Base-by-base conservation (phyloP, 2,329 filamentous ascomycete species). In the Colletotrichum simmondsii region DNA sequence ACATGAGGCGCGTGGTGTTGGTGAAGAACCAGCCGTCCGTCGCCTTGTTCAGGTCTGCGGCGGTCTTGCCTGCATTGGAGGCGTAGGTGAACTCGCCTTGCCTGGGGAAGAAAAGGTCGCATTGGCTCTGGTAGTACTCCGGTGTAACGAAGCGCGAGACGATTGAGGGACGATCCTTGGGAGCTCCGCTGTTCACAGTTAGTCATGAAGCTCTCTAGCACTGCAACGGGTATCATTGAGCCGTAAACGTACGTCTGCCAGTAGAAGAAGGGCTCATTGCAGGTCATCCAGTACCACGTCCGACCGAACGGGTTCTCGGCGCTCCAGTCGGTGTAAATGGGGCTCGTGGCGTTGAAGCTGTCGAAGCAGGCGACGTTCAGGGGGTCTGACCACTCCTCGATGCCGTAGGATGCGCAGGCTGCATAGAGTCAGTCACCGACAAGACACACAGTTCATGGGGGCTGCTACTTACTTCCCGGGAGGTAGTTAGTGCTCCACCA, bases 201-300 rank as follows among this genome's bases (percentile, higher is more conserved):
- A 72, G 60, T 77, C 73, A 76, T 79, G 73, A 80, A 73, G 54
- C 76, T 75, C 64, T 52, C n/a, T 8, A 4, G 2, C 24, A 12
- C 11, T 11, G 1, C 1, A 19, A 8, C 16, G 37, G 4, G 6
- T 28, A 16, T 24, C 28, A 32, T 19, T 49, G 19, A 8, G 42
- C 42, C 1, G 5, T 19, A 12, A 14, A 78, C 84, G 76, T 78
- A 86, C 82, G 86, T 85, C 78, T 90, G 87, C 85, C 86, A 91
- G 79, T 65, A 70, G 61, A 71, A 65, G 35, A 73, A 71, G 11
- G 90, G 89, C 78, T 92, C 88, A 77, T 92, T 92, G 83, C 91
- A 92, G 2, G 86, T 83, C 80, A 91, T 85, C 90, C 90, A 92
- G 8, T 83, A 78, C 89, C 89, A 92, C 73, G 90, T 88, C 0